Percentiles rank a stretch among this genome's conserved stretches.
Evolutionary conservation across 306 rosid genomes (phyloP).

Genomic region (Pyrus bretschneideri): DNA sequence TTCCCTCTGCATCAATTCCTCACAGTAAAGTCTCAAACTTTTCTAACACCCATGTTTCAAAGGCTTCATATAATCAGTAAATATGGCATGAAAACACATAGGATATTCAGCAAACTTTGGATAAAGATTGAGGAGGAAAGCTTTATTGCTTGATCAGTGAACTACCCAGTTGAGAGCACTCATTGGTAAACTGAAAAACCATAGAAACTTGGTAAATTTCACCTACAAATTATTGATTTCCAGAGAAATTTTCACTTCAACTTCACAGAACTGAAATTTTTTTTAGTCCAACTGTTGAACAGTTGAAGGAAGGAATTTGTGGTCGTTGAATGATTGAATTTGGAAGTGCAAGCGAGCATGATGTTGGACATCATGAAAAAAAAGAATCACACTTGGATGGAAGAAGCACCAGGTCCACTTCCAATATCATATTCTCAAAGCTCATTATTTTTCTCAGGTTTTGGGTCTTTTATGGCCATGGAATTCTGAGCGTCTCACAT

Average conservation of each 20-base stretch:
- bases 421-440: neutral
- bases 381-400: neutral
- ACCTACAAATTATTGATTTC: neutral
- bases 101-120: constrained; percentile 5
- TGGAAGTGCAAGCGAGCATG: neutral
- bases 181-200: neutral
- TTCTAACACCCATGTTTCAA: neutral
- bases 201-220: neutral
- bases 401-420: neutral
- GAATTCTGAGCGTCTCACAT: neutral
- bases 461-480: neutral
- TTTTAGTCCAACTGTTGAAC: neutral
- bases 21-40: constrained; percentile 18
- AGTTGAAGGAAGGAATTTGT: neutral
- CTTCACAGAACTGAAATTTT: neutral
- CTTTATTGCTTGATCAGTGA: neutral
- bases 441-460: too few species aligned
- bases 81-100: constrained; percentile 5
- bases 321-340: neutral
- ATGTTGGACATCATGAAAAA: neutral
- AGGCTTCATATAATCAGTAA: constrained; percentile 10
- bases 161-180: constrained; percentile 3
- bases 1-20: constrained; percentile 22
- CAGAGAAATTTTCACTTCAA: neutral
- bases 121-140: constrained; percentile 9